Base-by-base conservation (phyloP, 768 basidiomycete genomes). In the Xerocomus brunneocitrinus region DNA sequence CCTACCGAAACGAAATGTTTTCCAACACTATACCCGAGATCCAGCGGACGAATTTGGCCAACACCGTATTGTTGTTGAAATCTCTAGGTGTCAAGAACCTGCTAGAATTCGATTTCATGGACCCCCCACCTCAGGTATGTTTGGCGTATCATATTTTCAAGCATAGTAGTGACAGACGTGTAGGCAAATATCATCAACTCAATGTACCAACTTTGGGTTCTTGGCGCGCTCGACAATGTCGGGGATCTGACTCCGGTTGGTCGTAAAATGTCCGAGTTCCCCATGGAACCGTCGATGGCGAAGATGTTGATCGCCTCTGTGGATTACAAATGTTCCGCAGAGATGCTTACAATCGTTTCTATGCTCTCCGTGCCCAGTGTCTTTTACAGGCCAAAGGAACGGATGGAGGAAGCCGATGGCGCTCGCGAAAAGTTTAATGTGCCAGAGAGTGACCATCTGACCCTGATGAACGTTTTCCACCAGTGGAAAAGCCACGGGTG, bases 51-150 rank as follows among this genome's bases (percentile, higher is more conserved):
- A 98, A 99, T 71, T 72, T 99, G 52, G 95, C 97, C 19, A 98
- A 99, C 64, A 99, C 95, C 0, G 97, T 98, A 0, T 72, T 98
- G 22, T 71, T 98, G 35, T 78, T 99, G 54, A 99, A 98, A 68
- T 95, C 95, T 3, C 77, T 99, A 5, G 95, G 97, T 8, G 97
- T 99, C 39, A 97, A 97, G 76, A 93, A 98, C 67, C 73, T 98
- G 38, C 79, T 99, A 22, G 95, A 99, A 71, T 99, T 99, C 65
- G 97, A 98, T 71, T 99, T 99, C 67, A 98, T 99, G 97, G 97
- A 99, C 68, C 97, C 97, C n/a, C 97, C 97, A 22, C 97, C 97
- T n/a, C 94, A 95, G 79, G 91, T 87, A 61, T 50, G 69, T 59
- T 46, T 44, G 28, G 44, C 28, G 30, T 4, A 5, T 10, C 40